Evolutionary conservation across 352 stramenopile species (phyloP).

Genomic region (Pythium graminicola): DNA sequence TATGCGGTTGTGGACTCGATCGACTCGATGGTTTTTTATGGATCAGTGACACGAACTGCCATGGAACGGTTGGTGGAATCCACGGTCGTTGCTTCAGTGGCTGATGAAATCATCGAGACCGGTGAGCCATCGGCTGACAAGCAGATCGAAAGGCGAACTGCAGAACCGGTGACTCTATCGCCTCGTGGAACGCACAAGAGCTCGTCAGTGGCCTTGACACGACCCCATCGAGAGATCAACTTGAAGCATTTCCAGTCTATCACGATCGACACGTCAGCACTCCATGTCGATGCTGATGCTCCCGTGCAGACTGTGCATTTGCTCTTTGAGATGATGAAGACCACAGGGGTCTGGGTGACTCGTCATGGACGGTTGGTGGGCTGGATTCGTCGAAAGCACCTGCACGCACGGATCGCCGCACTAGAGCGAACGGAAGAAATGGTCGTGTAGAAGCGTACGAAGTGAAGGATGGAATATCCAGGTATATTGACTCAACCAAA

Average conservation of each 20-base stretch:
- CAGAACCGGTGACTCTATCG: neutral
- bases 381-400: slow-evolving; percentile 41
- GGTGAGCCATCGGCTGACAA: neutral
- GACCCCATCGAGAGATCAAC: slow-evolving; percentile 13
- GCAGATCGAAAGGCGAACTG: no score
- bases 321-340: slow-evolving; percentile 62
- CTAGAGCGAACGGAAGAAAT: slow-evolving; percentile 18
- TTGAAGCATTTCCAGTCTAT: slow-evolving; percentile 22
- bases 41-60: slow-evolving; percentile 30
- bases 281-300: slow-evolving; percentile 51
- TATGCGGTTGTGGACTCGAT: slow-evolving; percentile 42
- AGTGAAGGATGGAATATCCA: no score
- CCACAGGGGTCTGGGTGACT: slow-evolving; percentile 28
- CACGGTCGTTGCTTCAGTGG: slow-evolving; percentile 12
- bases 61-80: slow-evolving; percentile 17
- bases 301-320: slow-evolving; percentile 58
- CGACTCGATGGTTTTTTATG: slow-evolving; percentile 39
- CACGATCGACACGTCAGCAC: slow-evolving; percentile 38
- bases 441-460: slow-evolving; percentile 21
- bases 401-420: slow-evolving; percentile 33
- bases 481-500: no score
- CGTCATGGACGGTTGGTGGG: slow-evolving; percentile 44
- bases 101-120: neutral
- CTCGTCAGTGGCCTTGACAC: neutral
- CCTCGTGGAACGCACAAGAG: neutral